Base-by-base conservation (phyloP, 2,329 filamentous ascomycete genomes). In the Arthrobotrys pseudoclavata region DNA sequence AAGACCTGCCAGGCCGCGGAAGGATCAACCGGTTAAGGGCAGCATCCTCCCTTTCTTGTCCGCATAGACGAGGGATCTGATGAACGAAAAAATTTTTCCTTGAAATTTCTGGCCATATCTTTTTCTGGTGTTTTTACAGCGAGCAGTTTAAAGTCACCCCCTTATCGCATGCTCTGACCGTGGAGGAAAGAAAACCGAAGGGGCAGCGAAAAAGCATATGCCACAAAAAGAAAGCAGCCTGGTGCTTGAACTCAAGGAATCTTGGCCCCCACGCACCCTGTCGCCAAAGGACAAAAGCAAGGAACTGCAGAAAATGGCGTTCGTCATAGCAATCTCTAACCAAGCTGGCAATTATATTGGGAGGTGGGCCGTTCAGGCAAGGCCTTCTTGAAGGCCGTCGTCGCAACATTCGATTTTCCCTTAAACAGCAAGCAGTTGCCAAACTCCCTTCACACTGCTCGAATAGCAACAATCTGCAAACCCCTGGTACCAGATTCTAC, bases 1-100 rank as follows among this genome's bases (percentile, higher is more conserved):
- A 77, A 77, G 74, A 77, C 74, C 67, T 77, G 62, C 74, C 61
- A 67, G 67, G 61, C 68, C 61, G 60, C 74, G 74, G 74, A 71
- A 77, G 18, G 68, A 77, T 77, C 61, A 67, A 40, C 74, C 67
- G 61, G 42, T 77, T 71, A 24, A 57, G 37, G 74, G 74, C 66
- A 77, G 67, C 55, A 76, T 76, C 45, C 61, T 77, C 53, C 53
- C 74, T 57, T 76, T 77, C 67, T 45, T 61, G 53, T 55, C 67
- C 61, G 67, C 45, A 71, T 60, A 67, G 74, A 66, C 62, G 52
- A 71, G 74, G 74, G 61, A 42, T 48, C 50, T 62, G 62, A 4
- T 34, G 34, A 47, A 50, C 31, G 52, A 68, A 60, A 55, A 71
- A 63, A 63, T 62, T 69, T 76, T 75, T 74, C 34, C 42, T 18